Evolutionary conservation across 2,329 filamentous ascomycete genomes (phyloP).

Genomic region (Cladosporium phlei): DNA sequence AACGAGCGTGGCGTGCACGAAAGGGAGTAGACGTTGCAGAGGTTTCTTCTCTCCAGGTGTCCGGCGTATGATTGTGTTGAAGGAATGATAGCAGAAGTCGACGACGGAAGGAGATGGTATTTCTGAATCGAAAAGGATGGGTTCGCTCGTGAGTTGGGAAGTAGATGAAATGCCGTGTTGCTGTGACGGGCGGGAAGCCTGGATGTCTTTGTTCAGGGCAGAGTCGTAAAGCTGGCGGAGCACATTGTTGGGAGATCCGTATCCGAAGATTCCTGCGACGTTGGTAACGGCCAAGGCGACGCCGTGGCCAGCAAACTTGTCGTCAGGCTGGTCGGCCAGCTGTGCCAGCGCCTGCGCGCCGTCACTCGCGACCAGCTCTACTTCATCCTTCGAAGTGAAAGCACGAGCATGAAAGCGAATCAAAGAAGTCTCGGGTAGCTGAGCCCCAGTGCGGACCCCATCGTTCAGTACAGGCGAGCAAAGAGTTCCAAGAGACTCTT

Average conservation of each 20-base stretch:
- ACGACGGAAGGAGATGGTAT: conserved; percentile 3
- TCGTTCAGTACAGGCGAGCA: conserved; percentile 50
- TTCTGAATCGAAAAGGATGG: neutral
- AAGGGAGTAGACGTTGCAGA: conserved; percentile 51
- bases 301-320: conserved; percentile 33
- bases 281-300: conserved; percentile 57
- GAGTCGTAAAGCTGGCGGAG: conserved; percentile 37
- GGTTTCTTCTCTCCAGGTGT: conserved; percentile 32
- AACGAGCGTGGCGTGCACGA: conserved; percentile 57
- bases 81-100: conserved; percentile 12
- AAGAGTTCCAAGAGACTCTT: conserved; percentile 65
- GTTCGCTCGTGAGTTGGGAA: neutral
- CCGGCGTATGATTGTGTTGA: conserved; percentile 11
- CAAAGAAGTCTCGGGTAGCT: conserved; percentile 47
- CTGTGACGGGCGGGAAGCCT: conserved; percentile 12
- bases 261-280: conserved; percentile 50
- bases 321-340: conserved; percentile 55
- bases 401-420: conserved; percentile 56
- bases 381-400: conserved; percentile 50
- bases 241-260: conserved; percentile 48
- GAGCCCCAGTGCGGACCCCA: conserved; percentile 29
- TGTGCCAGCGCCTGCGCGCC: conserved; percentile 48
- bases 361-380: conserved; percentile 46
- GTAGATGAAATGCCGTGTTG: neutral
- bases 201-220: conserved; percentile 18